Evolutionary conservation across 2,329 filamentous ascomycete genomes (phyloP).

Genomic region (Penicillium palitans): DNA sequence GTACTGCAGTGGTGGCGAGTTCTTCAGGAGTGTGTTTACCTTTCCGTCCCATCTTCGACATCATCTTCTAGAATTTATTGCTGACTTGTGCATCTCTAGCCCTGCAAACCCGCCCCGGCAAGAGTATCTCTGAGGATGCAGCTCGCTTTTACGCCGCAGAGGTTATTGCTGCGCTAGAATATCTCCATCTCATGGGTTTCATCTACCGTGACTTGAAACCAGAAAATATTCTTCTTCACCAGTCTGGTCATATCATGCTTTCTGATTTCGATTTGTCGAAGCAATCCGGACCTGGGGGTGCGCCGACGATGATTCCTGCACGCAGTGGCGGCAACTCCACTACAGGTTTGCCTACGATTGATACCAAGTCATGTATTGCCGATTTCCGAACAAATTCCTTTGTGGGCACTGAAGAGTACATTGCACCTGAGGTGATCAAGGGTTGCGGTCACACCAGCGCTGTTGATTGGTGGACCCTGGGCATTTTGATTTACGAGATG

Average conservation of each 20-base stretch:
- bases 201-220: constrained; percentile 98
- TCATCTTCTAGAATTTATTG: not conserved
- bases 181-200: constrained; percentile 98
- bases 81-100: constrained; percentile 49
- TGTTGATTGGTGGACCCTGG: constrained; percentile 98
- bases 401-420: constrained; percentile 98
- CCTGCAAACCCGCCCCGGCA: constrained; percentile 91
- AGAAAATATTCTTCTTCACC: constrained; percentile 94
- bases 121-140: constrained; percentile 95
- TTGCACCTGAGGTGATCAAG: constrained; percentile 97
- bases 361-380: constrained; percentile 96
- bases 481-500: constrained; percentile 98
- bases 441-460: constrained; percentile 97
- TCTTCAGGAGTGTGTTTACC: constrained; percentile 69
- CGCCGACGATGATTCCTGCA: constrained; percentile 95
- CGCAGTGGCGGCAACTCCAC: constrained; percentile 78
- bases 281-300: constrained; percentile 92
- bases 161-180: constrained; percentile 93
- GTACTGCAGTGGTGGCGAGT: constrained; percentile 97
- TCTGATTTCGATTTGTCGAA: constrained; percentile 98
- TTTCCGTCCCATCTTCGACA: not conserved
- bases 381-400: constrained; percentile 99
- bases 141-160: constrained; percentile 97
- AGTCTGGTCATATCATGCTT: constrained; percentile 99
- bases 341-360: constrained; percentile 89